phyloP scores from a whole-genome alignment of 331 rosid genomes.

The Erythrophleum ivorense region DNA sequence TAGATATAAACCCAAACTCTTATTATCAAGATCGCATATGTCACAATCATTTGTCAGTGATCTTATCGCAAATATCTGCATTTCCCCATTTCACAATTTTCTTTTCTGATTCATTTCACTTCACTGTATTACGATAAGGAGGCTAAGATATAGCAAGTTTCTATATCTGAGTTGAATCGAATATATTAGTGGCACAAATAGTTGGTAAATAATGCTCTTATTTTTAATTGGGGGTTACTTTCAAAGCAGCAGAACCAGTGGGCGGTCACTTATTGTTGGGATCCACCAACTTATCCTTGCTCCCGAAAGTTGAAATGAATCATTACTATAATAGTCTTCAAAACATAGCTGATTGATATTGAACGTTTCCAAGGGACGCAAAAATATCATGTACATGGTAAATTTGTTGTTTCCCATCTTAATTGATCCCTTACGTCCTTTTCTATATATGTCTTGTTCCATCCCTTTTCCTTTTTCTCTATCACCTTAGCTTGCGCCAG shows the following conservation, averaged over 20 bases:
- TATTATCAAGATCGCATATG: not conserved
- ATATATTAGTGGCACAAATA: not conserved
- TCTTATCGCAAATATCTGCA: not conserved
- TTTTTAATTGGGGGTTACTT: not conserved
- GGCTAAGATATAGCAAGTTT: no score
- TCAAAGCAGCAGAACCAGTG: not conserved
- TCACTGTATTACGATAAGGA: not conserved
- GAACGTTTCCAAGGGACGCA: not conserved
- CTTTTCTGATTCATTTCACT: not conserved
- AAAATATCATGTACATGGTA: not conserved
- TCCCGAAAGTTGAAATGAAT: not conserved
- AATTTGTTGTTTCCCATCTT: not conserved
- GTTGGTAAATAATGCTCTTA: not conserved
- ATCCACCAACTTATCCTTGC: not conserved
- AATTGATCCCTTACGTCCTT: not conserved
- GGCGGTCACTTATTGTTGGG: not conserved
- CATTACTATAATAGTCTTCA: not conserved
- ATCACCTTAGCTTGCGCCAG: not conserved
- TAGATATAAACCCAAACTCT: not conserved
- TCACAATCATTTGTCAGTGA: not conserved
- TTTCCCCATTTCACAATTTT: no score
- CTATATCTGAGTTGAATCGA: not conserved
- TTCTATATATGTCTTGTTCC: not conserved
- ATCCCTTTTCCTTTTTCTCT: not conserved
- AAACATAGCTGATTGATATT: no score